Conservation (phyloP, 371 early-diverging fungal genomes). For the Dentiscutata heterogama region DNA sequence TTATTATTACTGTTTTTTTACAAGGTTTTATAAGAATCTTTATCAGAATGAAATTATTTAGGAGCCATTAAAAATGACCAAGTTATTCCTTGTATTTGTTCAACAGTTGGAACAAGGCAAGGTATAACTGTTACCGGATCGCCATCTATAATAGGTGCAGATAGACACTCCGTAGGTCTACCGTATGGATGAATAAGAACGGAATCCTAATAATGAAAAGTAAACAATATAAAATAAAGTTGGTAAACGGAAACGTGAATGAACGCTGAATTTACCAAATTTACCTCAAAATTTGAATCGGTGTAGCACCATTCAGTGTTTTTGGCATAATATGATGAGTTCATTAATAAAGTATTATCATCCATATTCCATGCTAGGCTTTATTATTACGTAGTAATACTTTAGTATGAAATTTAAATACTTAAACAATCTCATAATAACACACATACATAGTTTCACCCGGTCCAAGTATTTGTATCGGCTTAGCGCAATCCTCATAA, state of each 20-base stretch:
- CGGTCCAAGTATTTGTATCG: constrained; percentile 28
- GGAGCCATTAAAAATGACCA: background rate
- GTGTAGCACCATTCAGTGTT: constrained; percentile 22
- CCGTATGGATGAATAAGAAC: constrained; percentile 27
- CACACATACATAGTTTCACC: constrained; percentile 34
- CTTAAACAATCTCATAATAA: background rate
- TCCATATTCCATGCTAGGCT: constrained; percentile 33
- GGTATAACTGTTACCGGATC: constrained; percentile 25
- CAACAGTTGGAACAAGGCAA: background rate
- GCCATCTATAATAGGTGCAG: constrained; percentile 31
- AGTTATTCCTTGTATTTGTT: constrained; percentile 16
- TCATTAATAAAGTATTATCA: constrained; percentile 20
- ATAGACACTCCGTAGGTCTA: background rate
- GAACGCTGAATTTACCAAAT: constrained; percentile 2
- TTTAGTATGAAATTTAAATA: background rate
- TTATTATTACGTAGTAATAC: background rate
- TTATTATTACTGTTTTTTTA: too few species aligned
- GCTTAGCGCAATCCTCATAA: constrained; percentile 22
- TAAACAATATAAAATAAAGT: background rate
- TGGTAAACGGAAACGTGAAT: background rate
- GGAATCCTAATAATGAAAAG: constrained; percentile 8
- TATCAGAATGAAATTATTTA: too few species aligned
- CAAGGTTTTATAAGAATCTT: too few species aligned
- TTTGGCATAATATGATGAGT: background rate
- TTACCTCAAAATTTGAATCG: constrained; percentile 42